Base-by-base conservation (phyloP, 2,329 filamentous ascomycete species). In the Sphaerulina populicola region DNA sequence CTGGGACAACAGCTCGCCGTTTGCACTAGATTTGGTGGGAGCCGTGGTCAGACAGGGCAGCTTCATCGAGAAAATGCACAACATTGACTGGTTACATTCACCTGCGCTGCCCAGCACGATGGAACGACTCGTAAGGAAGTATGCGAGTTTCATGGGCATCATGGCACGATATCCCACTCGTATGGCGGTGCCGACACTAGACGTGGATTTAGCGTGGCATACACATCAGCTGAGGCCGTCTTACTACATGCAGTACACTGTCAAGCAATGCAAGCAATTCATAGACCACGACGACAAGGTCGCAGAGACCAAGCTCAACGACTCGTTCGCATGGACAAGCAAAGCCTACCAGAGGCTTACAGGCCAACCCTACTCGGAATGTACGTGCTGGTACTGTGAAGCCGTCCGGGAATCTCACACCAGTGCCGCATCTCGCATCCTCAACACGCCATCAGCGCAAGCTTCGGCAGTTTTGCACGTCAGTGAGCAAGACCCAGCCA, bases 251-350 rank as follows among this genome's bases (percentile, higher is more conserved):
- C 53, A 64, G 2, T 83, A 78, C 63, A 83, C 78, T 1, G 63
- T 75, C 1, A 49, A 45, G 0, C 65, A 66, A 18, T 76, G 74
- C 5, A 62, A 62, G 1, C 79, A 76, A 44, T 87, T 88, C 62
- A 77, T 91, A 58, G 82, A 90, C 63, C 88, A 94, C 62, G 84
- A 93, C 66, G 88, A 94, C 72, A 91, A 91, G 68, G 81, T 94
- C 18, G 80, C 83, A 44, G 83, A 89, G 61, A 71, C 71, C 11
- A 76, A 74, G 44, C 75, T 94, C 6, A 78, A 78, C 40, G 71
- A 73, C 1, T 73, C 76, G 4, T 93, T 93, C 62, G 80, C 82
- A 63, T 86, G 80, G 78, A 94, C 88, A 0, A 80, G 77, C 62
- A 83, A 82, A 59, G 70, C 67, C 1, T 94, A 91, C 64, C 79